A percentile compares a stretch with the other conserved stretches of the same genome.
phyloP scores from a whole-genome alignment of 2,329 filamentous ascomycete species.

The Neonectria punicea region DNA sequence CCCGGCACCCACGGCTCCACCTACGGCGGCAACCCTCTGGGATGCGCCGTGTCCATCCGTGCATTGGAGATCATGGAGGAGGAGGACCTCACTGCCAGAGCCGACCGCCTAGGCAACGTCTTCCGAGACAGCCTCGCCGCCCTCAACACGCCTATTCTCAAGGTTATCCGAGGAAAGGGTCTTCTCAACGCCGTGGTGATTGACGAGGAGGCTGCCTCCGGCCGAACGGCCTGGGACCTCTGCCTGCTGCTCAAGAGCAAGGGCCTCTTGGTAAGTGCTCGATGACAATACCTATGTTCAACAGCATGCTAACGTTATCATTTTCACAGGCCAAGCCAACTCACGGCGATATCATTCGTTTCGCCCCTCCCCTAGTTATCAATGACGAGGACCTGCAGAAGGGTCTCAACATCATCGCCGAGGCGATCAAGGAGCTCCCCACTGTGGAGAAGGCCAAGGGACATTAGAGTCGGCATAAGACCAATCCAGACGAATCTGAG shows the following conservation, averaged over 20 bases:
- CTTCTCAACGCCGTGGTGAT: conserved; percentile 96
- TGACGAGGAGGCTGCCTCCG: conserved; percentile 85
- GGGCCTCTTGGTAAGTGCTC: conserved; percentile 80
- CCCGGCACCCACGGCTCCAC: conserved; percentile 97
- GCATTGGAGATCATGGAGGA: conserved; percentile 94
- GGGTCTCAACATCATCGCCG: conserved; percentile 81
- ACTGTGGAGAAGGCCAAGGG: conserved; percentile 54
- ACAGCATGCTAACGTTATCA: conserved; percentile 11
- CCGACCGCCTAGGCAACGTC: conserved; percentile 81
- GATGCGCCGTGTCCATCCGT: conserved; percentile 94
- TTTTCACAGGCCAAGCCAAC: conserved; percentile 88
- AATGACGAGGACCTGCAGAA: conserved; percentile 85
- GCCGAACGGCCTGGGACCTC: conserved; percentile 93
- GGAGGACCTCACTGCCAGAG: conserved; percentile 85
- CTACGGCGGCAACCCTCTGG: conserved; percentile 97
- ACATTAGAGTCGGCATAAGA: conserved; percentile 44
- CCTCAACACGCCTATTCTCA: conserved; percentile 83
- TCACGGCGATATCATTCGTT: conserved; percentile 97
- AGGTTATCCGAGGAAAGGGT: conserved; percentile 88
- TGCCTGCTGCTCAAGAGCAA: conserved; percentile 96
- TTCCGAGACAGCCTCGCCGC: conserved; percentile 83
- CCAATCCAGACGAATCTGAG: conserved; percentile 31
- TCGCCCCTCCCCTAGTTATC: conserved; percentile 96
- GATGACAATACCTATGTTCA: neutral
- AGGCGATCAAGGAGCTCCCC: conserved; percentile 85